phyloP scores from a whole-genome alignment of 768 basidiomycete species.

The Xerocomellus intermedius region DNA sequence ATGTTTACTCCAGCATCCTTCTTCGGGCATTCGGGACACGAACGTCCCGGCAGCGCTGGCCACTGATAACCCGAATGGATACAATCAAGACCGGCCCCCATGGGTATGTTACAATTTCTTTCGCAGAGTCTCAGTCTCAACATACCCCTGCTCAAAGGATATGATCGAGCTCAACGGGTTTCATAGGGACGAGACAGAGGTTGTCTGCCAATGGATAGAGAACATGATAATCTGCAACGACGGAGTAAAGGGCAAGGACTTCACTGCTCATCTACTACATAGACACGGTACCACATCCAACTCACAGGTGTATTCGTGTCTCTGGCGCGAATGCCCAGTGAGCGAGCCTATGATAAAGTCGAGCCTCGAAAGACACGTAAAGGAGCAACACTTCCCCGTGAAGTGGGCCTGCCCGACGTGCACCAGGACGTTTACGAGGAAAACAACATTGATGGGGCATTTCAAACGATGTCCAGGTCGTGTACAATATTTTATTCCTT shows the following conservation, averaged over 20 bases:
- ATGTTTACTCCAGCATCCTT: neutral
- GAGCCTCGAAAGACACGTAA: conserved; percentile 5
- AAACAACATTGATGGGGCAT: neutral
- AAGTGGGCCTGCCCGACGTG: conserved; percentile 4
- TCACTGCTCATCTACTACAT: neutral
- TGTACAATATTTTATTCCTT: neutral
- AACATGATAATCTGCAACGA: neutral
- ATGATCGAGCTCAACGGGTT: neutral
- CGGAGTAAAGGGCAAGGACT: neutral
- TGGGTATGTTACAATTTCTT: neutral
- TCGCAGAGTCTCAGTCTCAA: neutral
- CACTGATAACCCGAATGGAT: neutral
- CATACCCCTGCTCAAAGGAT: neutral
- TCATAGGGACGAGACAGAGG: neutral
- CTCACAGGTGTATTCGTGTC: neutral
- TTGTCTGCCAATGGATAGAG: conserved; percentile 4
- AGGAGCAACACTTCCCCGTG: neutral
- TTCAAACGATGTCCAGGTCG: neutral
- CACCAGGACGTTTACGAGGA: conserved; percentile 2
- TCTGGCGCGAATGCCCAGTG: neutral
- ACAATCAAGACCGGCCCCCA: neutral
- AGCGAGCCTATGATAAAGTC: neutral
- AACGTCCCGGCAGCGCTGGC: too few species aligned
- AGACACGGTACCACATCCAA: neutral
- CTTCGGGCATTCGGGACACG: neutral